Percentiles rank a stretch among this genome's conserved stretches.
Evolutionary conservation across 257 asterid genomes (phyloP).

Genomic region (Lycium barbarum): DNA sequence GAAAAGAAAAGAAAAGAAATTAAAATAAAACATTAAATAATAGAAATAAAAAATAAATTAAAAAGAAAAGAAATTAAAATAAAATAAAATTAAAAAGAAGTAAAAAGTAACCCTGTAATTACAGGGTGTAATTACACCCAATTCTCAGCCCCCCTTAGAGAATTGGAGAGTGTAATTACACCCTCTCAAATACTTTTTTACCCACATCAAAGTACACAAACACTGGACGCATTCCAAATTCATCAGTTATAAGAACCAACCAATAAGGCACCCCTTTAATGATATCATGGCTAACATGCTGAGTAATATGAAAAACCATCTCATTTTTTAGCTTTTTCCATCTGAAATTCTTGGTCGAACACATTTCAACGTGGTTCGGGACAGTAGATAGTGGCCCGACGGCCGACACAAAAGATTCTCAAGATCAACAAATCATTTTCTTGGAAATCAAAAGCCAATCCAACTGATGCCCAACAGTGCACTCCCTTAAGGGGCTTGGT

Average conservation of each 20-base stretch:
- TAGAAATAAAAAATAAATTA: too few relatives aligned
- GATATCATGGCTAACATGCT: background rate
- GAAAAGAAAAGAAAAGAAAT: too few relatives aligned
- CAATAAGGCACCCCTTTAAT: constrained; percentile 32
- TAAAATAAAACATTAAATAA: too few relatives aligned
- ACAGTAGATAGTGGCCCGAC: too few relatives aligned
- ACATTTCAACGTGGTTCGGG: background rate
- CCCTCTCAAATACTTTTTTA: background rate
- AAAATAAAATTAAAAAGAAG: too few relatives aligned
- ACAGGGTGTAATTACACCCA: too few relatives aligned
- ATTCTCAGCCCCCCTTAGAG: too few relatives aligned
- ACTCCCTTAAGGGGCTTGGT: background rate
- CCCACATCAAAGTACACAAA: background rate
- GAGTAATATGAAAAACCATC: background rate
- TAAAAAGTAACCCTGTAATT: too few relatives aligned
- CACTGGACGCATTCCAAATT: background rate
- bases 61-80: too few relatives aligned
- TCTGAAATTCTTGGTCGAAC: background rate
- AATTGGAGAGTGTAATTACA: too few relatives aligned
- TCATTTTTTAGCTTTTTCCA: background rate
- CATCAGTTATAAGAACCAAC: background rate
- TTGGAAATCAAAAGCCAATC: background rate
- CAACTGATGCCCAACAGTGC: background rate
- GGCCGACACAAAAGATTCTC: background rate
- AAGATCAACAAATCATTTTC: background rate